Evolutionary conservation across 306 rosid genomes (phyloP), one percentile per base, ranked within the genome.

Genomic region (Inga laurina): DNA sequence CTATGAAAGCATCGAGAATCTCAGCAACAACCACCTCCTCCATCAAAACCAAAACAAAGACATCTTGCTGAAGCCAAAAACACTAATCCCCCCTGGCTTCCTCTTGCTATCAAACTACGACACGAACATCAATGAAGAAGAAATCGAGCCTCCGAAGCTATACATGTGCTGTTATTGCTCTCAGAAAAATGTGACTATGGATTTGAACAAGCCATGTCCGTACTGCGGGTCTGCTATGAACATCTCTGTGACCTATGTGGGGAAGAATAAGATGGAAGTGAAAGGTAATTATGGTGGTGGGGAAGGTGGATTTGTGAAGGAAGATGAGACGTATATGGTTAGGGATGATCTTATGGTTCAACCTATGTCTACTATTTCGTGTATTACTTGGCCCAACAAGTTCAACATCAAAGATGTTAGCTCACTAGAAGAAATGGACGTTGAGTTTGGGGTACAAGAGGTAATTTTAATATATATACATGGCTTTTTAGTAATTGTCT

Each of bases 1-100:
- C 7, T 91, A 90, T 13, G 8, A 81, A 0, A 91, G 93, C 67
- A 75, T 90, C 0, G 90, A 90, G 37, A 71, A 70, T 7, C 76
- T 91, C 1, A 75, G 19, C 27, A 69, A 89, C 2, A 51, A 76
- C 8, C 91, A 85, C 81, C 22, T 70, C 3, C 61, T 93, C 34
- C 81, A 72, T 10, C 77, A 88, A 21, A 21, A 79, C n/a, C 62
- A 10, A 6, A 15, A 18, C 21, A 91, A 76, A 13, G 88, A 90
- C 21, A 15, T 37, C 0, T 24, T 86, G 3, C 67, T 91, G 30
- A 85, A 83, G 3, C 92, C 91, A 3, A 75, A 1, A 4, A 18
- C 68, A 3, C 9, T 6, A 0, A 66, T 66, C 8, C 22, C 72
- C 15, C 22, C 72, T 34, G 44, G 72, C 72, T 34, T 66, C 19